These are phyloP conservation scores for Noccaea bulbosa DNA, from an alignment of 345 rosid genomes.

Conservation along the genomic window DNA sequence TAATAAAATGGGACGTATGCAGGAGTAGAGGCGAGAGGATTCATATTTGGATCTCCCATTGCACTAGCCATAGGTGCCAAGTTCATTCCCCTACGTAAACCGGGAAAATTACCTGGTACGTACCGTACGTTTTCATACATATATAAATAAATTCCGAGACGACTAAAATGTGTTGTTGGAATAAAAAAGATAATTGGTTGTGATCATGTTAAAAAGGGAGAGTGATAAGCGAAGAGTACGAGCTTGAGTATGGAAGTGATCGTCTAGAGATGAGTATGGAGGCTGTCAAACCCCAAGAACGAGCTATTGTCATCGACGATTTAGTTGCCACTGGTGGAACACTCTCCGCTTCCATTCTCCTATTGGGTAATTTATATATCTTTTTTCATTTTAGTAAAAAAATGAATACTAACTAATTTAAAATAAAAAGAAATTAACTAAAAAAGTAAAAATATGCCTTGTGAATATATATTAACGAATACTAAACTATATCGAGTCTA, in stretches of 20 bases:
- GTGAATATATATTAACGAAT: background rate
- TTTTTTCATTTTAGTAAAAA: background rate
- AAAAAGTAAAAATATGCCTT: background rate
- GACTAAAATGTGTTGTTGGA: background rate
- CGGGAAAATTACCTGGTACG: constrained; percentile 82
- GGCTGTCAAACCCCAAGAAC: constrained; percentile 70
- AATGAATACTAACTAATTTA: background rate
- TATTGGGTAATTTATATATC: constrained; percentile 56
- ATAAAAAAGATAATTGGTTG: background rate
- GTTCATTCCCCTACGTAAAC: constrained; percentile 87
- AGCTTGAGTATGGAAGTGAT: constrained; percentile 88
- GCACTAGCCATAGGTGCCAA: constrained; percentile 96
- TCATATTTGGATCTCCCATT: constrained; percentile 88
- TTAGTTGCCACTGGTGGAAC: constrained; percentile 96
- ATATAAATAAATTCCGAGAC: background rate
- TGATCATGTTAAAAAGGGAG: constrained; percentile 49
- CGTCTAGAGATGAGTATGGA: constrained; percentile 85
- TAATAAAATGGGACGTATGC: background rate
- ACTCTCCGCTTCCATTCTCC: constrained; percentile 81
- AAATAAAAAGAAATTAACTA: too few relatives aligned
- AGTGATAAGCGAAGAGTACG: constrained; percentile 75
- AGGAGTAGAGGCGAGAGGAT: constrained; percentile 95
- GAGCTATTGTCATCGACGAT: constrained; percentile 79
- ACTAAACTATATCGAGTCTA: background rate
- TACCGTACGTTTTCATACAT: background rate